These are phyloP conservation scores for Cyclotella choctawhatcheeana DNA, from an alignment of 108 stramenopile species.

Conservation along the genomic window DNA sequence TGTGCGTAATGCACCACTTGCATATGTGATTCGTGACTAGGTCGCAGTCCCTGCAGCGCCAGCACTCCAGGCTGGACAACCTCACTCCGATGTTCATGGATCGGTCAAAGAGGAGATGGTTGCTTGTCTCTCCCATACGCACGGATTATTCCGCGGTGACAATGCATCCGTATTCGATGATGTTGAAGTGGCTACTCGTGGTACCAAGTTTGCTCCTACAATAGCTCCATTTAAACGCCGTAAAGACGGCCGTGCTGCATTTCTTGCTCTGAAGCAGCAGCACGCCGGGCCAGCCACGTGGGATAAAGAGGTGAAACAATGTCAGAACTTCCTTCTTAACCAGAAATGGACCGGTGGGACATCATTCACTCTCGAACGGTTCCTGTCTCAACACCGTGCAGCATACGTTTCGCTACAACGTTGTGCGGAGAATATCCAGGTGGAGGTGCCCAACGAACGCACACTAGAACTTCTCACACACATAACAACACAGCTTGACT, in stretches of 20 bases:
- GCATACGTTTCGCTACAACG: too few species aligned
- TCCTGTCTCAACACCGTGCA: neutral
- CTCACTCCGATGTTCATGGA: constrained; percentile 2
- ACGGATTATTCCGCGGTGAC: neutral
- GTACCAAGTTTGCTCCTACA: neutral
- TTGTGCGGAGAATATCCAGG: neutral
- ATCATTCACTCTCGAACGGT: neutral
- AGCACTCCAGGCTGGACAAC: neutral
- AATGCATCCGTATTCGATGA: neutral
- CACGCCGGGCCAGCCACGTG: neutral
- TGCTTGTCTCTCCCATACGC: neutral
- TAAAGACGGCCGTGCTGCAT: neutral
- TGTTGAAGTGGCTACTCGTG: neutral
- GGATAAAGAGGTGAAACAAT: neutral
- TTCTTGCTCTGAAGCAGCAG: neutral
- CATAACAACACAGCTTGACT: too few species aligned
- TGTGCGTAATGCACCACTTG: neutral
- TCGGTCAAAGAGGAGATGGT: neutral
- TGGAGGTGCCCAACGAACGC: neutral
- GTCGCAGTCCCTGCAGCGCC: neutral
- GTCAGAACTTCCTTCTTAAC: neutral
- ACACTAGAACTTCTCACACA: too few species aligned
- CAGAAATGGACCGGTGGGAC: neutral
- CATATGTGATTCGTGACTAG: neutral
- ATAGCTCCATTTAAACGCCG: neutral